Evolutionary conservation across 169 alveolate species (phyloP), one percentile per base, ranked within the genome.

Genomic region (Perkinsus olseni): DNA sequence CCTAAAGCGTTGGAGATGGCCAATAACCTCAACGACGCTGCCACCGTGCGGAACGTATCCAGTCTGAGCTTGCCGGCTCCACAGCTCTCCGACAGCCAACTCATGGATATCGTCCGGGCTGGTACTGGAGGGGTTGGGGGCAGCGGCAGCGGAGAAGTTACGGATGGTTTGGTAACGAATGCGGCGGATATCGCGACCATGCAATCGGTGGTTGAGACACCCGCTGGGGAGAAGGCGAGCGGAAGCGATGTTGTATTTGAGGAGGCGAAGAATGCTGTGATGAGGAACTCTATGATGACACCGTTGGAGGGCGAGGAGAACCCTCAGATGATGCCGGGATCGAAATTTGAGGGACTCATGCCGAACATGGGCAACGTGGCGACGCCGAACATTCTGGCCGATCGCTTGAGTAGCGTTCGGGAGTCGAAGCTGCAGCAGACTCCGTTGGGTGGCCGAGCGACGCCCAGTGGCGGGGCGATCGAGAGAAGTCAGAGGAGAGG

Each of bases 1-100:
- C 98, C 98, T n/a, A 96, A 96, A 94, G 99, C 98, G 36, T 94
- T 98, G 91, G 98, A 98, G 91, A 94, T 97, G 92, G 97, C 98
- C 39, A 97, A 97, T 74, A 97, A 98, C 92, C 93, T 94, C 62
- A 97, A 97, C 92, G 97, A 96, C 50, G 94, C 94, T 13, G 91
- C 94, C 37, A 93, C 96, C 4, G 94, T 93, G 28, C 13, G 82
- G 39, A 91, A 95, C 40, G 94, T 93, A 39, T 93, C 96, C 37
- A 93, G 92, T 74, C 95, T 97, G 36, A 92, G 92, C 13, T 91
- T 98, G 74, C 99, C 99, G 31, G 95, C 92, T 45, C 98, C 98
- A 36, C 93, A 97, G 51, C 94, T 98, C 92, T 94, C 96, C 38
- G 99, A 98, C 51, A 92, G 93, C 74, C 96, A 96, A 74, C 91